A percentile compares a stretch with the other conserved stretches of the same genome.
Evolutionary conservation across 2,329 filamentous ascomycete species (phyloP).

Genomic region (Lecanosticta acicola): DNA sequence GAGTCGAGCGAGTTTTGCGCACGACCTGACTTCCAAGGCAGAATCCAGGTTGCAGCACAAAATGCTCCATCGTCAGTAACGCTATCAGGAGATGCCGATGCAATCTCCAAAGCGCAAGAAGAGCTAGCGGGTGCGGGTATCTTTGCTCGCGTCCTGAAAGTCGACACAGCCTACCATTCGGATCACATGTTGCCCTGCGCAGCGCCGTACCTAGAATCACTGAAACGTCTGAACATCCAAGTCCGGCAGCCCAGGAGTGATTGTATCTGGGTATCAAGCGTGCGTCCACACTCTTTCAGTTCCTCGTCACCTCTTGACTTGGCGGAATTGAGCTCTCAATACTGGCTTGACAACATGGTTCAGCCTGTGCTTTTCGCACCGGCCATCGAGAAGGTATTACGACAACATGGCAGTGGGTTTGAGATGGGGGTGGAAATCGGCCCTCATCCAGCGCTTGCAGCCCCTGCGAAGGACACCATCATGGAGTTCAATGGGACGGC

Average conservation of each 20-base stretch:
- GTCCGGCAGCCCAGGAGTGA: background rate
- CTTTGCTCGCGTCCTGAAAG: slow-evolving; percentile 37
- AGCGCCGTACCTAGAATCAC: slow-evolving; percentile 8
- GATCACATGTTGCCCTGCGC: slow-evolving; percentile 29
- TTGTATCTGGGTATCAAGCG: background rate
- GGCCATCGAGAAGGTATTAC: slow-evolving; percentile 2
- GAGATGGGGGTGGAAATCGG: slow-evolving; percentile 12
- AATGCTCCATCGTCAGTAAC: slow-evolving; percentile 43
- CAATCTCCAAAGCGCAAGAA: slow-evolving; percentile 31
- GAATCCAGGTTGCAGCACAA: slow-evolving; percentile 29
- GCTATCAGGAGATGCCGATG: slow-evolving; percentile 40
- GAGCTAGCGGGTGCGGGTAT: slow-evolving; percentile 32
- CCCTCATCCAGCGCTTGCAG: slow-evolving; percentile 7
- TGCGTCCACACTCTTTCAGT: slow-evolving; percentile 3
- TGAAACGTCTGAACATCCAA: too few species aligned
- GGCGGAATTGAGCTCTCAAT: background rate
- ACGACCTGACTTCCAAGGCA: background rate
- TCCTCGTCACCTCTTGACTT: background rate
- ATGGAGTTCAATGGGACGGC: background rate
- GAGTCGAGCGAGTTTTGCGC: slow-evolving; percentile 5
- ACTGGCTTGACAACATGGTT: slow-evolving; percentile 13
- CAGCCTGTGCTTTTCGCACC: slow-evolving; percentile 8
- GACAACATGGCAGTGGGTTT: too few species aligned
- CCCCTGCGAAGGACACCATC: slow-evolving; percentile 2
- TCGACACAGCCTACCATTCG: slow-evolving; percentile 42